These are phyloP conservation scores for Mucor circinelloides DNA, from an alignment of 371 early-diverging fungal species.

Conservation along the genomic window DNA sequence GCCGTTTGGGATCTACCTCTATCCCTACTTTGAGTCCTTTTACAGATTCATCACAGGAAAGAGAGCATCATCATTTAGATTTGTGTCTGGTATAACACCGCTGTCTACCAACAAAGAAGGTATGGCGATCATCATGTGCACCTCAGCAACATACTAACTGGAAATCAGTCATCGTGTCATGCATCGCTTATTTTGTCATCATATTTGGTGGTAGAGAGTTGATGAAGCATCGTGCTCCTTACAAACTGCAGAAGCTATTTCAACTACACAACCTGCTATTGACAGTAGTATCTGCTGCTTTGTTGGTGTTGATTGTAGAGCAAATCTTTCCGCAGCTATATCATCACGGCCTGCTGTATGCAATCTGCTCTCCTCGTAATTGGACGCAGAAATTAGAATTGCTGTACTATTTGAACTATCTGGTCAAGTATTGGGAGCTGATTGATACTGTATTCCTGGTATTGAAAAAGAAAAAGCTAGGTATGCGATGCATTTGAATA, in stretches of 20 bases:
- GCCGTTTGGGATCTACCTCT: conserved; percentile 54
- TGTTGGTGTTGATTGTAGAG: conserved; percentile 68
- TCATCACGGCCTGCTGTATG: conserved; percentile 65
- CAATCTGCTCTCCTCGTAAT: conserved; percentile 55
- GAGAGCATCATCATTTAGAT: conserved; percentile 48
- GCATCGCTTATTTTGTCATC: conserved; percentile 59
- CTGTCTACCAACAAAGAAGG: conserved; percentile 56
- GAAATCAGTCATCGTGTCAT: conserved; percentile 45
- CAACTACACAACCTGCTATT: conserved; percentile 74
- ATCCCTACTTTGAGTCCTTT: conserved; percentile 41
- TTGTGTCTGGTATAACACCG: conserved; percentile 60
- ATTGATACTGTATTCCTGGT: conserved; percentile 72
- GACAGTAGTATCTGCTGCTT: conserved; percentile 59
- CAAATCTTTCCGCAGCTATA: conserved; percentile 63
- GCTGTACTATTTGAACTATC: conserved; percentile 73
- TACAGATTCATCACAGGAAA: conserved; percentile 47
- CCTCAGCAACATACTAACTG: background rate
- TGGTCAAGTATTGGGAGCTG: conserved; percentile 74
- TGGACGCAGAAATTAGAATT: conserved; percentile 62
- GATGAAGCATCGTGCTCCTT: conserved; percentile 56
- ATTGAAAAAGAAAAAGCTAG: conserved; percentile 64
- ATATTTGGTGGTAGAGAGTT: conserved; percentile 68
- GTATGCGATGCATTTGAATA: conserved; percentile 2
- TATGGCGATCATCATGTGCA: background rate
- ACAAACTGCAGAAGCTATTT: conserved; percentile 61